phyloP scores from a whole-genome alignment of 768 basidiomycete species.

The Kwoniella pini region DNA sequence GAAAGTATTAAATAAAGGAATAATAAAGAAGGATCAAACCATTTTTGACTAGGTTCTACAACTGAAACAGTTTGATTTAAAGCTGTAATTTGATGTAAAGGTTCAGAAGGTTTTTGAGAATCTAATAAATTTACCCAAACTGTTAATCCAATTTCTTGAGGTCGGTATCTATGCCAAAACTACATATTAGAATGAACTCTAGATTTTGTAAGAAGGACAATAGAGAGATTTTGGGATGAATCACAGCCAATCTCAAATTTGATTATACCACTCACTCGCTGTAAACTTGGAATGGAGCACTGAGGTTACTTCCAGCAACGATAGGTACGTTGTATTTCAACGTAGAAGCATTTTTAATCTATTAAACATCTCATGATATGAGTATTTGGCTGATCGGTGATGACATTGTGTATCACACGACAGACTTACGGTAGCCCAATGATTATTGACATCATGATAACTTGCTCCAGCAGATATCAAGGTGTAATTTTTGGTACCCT shows the following conservation, averaged over 20 bases:
- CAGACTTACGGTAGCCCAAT: constrained; percentile 50
- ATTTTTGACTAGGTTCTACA: constrained; percentile 50
- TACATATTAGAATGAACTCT: background rate
- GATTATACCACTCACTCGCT: constrained; percentile 43
- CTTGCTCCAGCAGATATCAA: constrained; percentile 48
- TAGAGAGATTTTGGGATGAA: too few relatives aligned
- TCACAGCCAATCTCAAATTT: too few relatives aligned
- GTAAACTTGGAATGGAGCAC: constrained; percentile 46
- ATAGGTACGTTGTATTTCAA: constrained; percentile 51
- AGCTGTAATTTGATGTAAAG: constrained; percentile 49
- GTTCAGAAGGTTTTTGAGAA: constrained; percentile 25
- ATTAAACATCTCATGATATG: background rate
- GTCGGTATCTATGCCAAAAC: constrained; percentile 41
- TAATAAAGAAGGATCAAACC: constrained; percentile 54
- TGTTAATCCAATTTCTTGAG: constrained; percentile 50
- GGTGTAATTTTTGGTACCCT: constrained; percentile 49
- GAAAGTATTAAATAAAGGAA: constrained; percentile 54
- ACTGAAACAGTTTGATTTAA: constrained; percentile 56
- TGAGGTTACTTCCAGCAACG: constrained; percentile 50
- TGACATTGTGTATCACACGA: background rate
- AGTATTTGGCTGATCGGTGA: background rate
- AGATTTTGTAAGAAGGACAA: too few relatives aligned
- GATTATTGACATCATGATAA: constrained; percentile 46
- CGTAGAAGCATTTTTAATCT: constrained; percentile 50
- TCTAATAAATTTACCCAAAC: constrained; percentile 52